Percentiles rank a stretch among this genome's conserved stretches.
These are phyloP conservation scores for Phytophthora colocasiae DNA, from an alignment of 352 stramenopile genomes.

Conservation along the genomic window DNA sequence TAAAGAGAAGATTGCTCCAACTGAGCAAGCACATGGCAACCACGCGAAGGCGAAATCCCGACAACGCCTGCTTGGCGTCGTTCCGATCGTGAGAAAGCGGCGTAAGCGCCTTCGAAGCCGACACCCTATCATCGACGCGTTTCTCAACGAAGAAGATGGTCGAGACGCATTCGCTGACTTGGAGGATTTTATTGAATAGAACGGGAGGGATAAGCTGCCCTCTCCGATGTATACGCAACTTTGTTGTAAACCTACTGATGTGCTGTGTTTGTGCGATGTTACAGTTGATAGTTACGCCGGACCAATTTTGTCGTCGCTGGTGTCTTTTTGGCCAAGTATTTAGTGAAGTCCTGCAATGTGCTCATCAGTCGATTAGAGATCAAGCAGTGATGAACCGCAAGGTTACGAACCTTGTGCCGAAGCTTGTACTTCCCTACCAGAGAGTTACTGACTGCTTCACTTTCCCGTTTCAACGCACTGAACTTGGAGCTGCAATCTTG, in stretches of 20 bases:
- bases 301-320: slow-evolving; percentile 40
- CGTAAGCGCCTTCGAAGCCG: slow-evolving; percentile 66
- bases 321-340: slow-evolving; percentile 53
- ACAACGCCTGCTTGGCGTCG: slow-evolving; percentile 53
- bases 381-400: background rate
- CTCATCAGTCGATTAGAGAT: slow-evolving; percentile 7
- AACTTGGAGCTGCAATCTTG: slow-evolving; percentile 30
- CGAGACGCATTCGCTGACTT: slow-evolving; percentile 74
- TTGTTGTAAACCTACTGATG: slow-evolving; percentile 16
- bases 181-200: slow-evolving; percentile 83
- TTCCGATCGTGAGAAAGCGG: slow-evolving; percentile 64
- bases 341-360: slow-evolving; percentile 44
- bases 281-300: slow-evolving; percentile 47
- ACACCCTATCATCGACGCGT: slow-evolving; percentile 81
- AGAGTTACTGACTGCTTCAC: slow-evolving; percentile 32
- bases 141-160: slow-evolving; percentile 74
- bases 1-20: slow-evolving; percentile 47
- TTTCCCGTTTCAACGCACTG: slow-evolving; percentile 43
- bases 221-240: slow-evolving; percentile 5
- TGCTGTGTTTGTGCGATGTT: slow-evolving; percentile 19
- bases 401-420: slow-evolving; percentile 46
- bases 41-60: slow-evolving; percentile 32
- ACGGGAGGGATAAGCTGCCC: background rate
- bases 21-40: slow-evolving; percentile 7
- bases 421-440: slow-evolving; percentile 57